Percentiles rank a stretch among this genome's conserved stretches.
Evolutionary conservation across 768 basidiomycete genomes (phyloP).

Genomic region (Naganishia kalamii): DNA sequence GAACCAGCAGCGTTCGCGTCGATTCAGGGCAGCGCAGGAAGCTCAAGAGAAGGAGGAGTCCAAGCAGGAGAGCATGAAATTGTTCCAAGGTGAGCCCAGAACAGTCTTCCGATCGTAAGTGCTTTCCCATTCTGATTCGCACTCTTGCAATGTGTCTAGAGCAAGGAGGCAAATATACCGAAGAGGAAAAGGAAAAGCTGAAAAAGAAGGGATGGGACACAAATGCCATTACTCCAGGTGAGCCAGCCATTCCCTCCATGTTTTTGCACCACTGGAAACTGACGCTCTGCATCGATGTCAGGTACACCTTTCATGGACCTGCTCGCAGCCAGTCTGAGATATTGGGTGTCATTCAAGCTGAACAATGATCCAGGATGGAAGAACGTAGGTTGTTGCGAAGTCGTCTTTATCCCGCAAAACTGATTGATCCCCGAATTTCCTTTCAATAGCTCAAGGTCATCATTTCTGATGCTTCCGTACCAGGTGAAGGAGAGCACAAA

Average conservation of each 20-base stretch:
- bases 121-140: neutral
- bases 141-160: too few species aligned
- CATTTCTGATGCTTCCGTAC: slow-evolving; percentile 93
- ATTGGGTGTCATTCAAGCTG: slow-evolving; percentile 94
- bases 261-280: neutral
- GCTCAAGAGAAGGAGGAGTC: slow-evolving; percentile 89
- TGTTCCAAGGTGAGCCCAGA: slow-evolving; percentile 66
- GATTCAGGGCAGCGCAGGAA: slow-evolving; percentile 91
- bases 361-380: slow-evolving; percentile 96
- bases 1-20: slow-evolving; percentile 97
- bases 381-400: slow-evolving; percentile 53
- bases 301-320: slow-evolving; percentile 94
- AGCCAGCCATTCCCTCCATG: neutral
- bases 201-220: slow-evolving; percentile 88
- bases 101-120: neutral
- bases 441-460: slow-evolving; percentile 74
- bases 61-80: slow-evolving; percentile 66
- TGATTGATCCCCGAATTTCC: neutral
- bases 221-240: slow-evolving; percentile 94
- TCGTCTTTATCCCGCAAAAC: neutral
- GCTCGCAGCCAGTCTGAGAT: slow-evolving; percentile 76
- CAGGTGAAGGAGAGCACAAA: slow-evolving; percentile 99
- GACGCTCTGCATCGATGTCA: neutral
- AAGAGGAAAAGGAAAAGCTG: slow-evolving; percentile 45
- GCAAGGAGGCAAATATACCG: neutral